Evolutionary conservation across 768 basidiomycete genomes (phyloP).

Genomic region (Tylopilus cervinicoccineus): DNA sequence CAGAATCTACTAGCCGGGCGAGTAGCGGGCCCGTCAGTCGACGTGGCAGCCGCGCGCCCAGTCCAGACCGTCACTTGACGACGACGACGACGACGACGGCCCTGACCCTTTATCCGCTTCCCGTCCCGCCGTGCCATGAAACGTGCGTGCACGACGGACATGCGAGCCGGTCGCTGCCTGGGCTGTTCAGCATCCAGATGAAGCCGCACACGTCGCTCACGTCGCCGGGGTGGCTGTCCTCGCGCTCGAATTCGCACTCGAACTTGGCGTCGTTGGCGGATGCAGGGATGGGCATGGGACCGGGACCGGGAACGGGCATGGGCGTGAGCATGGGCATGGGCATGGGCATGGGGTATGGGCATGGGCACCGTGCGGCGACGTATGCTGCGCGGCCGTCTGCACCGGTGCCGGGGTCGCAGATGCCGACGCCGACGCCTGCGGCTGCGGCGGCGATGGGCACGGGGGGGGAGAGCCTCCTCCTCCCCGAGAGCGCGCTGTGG

Average conservation of each 20-base stretch:
- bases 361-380: constrained; percentile 3
- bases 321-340: no score
- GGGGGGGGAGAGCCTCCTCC: constrained; percentile 19
- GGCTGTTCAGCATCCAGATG: constrained; percentile 56
- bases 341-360: no score
- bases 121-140: constrained; percentile 30
- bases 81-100: constrained; percentile 7
- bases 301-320: no score
- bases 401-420: not conserved
- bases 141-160: constrained; percentile 51
- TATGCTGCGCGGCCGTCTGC: not conserved
- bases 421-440: constrained; percentile 2
- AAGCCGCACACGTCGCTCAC: constrained; percentile 52
- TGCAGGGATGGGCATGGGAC: no score
- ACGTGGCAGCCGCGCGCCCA: constrained; percentile 46
- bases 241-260: constrained; percentile 34
- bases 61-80: constrained; percentile 46
- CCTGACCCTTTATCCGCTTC: not conserved
- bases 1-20: constrained; percentile 24
- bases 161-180: constrained; percentile 49
- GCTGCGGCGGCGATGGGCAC: no score
- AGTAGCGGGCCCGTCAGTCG: constrained; percentile 31
- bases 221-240: constrained; percentile 39
- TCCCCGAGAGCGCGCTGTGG: constrained; percentile 37
- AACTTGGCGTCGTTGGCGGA: constrained; percentile 21